Conservation (phyloP, 2,329 filamentous ascomycete genomes). For the Periconia digitata region DNA sequence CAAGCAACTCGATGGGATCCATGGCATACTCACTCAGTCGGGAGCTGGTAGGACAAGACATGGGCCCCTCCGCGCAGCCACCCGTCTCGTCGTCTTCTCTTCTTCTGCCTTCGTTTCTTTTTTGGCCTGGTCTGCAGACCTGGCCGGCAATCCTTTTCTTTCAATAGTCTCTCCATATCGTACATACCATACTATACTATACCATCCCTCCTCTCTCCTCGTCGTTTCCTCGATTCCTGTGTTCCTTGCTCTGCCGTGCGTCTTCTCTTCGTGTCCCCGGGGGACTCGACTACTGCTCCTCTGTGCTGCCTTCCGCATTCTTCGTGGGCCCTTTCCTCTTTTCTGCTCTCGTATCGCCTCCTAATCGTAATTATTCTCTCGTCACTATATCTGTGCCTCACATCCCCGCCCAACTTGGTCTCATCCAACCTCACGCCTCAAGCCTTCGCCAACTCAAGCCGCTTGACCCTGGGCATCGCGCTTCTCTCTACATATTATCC, state of each 20-base stretch:
- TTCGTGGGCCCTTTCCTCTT: constrained; percentile 8
- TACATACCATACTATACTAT: too few species aligned
- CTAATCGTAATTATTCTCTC: constrained; percentile 9
- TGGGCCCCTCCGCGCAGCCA: background rate
- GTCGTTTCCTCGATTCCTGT: background rate
- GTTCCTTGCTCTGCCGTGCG: background rate
- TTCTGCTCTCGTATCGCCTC: constrained; percentile 9
- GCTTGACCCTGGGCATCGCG: background rate
- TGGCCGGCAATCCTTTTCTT: too few species aligned
- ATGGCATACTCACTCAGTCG: background rate
- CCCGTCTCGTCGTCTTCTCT: too few species aligned
- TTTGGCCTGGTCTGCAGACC: background rate
- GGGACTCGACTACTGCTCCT: background rate
- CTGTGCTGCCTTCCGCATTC: background rate
- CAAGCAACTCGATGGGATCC: background rate
- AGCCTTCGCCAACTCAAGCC: background rate
- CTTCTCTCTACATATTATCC: background rate
- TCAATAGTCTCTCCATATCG: constrained; percentile 1
- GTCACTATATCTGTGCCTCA: constrained; percentile 1
- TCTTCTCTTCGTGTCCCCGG: background rate
- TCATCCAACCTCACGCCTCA: background rate
- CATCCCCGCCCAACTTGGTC: background rate
- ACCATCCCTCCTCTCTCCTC: background rate
- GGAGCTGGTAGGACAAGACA: background rate
- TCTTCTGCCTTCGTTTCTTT: background rate